These are phyloP conservation scores for Magnusiomyces ingens DNA, from an alignment of 1,139 yeast genomes.

Conservation along the genomic window DNA sequence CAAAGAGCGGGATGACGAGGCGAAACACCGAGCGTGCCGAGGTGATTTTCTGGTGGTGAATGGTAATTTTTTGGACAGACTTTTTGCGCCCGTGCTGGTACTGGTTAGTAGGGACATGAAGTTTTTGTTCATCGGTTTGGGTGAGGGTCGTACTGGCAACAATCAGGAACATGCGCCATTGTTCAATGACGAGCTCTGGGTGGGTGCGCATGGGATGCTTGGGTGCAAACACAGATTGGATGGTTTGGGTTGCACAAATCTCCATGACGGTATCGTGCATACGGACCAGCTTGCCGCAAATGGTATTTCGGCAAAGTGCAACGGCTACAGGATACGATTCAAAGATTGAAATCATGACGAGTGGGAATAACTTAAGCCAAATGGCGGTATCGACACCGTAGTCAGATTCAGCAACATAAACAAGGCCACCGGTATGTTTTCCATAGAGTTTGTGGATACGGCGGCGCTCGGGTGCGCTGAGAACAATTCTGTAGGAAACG, in stretches of 20 bases:
- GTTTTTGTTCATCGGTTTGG: slow-evolving; percentile 76
- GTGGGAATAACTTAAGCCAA: slow-evolving; percentile 88
- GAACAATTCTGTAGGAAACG: slow-evolving; percentile 46
- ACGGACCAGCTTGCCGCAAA: slow-evolving; percentile 82
- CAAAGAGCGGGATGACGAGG: slow-evolving; percentile 77
- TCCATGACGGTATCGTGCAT: slow-evolving; percentile 74
- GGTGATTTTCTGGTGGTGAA: slow-evolving; percentile 86
- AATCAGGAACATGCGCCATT: slow-evolving; percentile 81
- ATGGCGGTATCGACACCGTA: slow-evolving; percentile 93
- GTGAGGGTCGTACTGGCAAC: slow-evolving; percentile 92
- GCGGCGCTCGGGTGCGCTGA: slow-evolving; percentile 77
- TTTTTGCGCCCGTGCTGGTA: slow-evolving; percentile 55
- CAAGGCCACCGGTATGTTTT: slow-evolving; percentile 55
- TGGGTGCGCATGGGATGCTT: slow-evolving; percentile 39
- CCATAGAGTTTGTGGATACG: slow-evolving; percentile 59
- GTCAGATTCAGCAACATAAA: slow-evolving; percentile 78
- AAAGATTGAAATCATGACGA: slow-evolving; percentile 61
- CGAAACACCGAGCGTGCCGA: slow-evolving; percentile 87
- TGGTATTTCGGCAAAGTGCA: slow-evolving; percentile 88
- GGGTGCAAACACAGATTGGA: slow-evolving; percentile 18
- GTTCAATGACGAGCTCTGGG: slow-evolving; percentile 72
- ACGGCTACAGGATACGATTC: slow-evolving; percentile 87
- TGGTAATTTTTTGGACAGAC: slow-evolving; percentile 58
- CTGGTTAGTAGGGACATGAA: slow-evolving; percentile 46
- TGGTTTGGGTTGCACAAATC: slow-evolving; percentile 44